Base-by-base conservation (phyloP, 177 flowering plant species). In the Telopea speciosissima region DNA sequence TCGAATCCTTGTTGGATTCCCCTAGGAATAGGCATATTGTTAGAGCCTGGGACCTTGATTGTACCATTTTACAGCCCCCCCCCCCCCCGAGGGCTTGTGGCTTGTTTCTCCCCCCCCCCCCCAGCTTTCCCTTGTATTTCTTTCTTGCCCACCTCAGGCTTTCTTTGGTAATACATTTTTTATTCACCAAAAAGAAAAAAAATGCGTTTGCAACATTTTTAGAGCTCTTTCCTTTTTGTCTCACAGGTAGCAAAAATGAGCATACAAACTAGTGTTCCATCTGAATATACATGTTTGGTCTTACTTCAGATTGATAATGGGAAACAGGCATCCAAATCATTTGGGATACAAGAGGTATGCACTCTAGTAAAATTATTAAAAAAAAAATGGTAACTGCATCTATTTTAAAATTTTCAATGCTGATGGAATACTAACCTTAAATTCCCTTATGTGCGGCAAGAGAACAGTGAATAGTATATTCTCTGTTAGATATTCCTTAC, bases 271-370 rank as follows among this genome's bases (percentile, higher is more conserved):
- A 82, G 85, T 22, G 31, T 85, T 58, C 42, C 81, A 13, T 88
- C 90, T 12, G 98, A 93, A 77, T 88, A 81, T 65, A 87, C 97
- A 3, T 75, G 80, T 3, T 87, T 93, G 92, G 60, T 77, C 67
- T 23, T 91, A 67, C 69, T 82, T 31, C 85, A 83, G 83, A 75
- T 78, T 12, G 73, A 77, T 22, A 74, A 66, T 78, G 79, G 70
- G 69, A 79, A 70, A 70, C 71, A 72, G 65, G 69, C 63, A 23
- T 54, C 72, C 10, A 77, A 74, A 67, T 12, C 84, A 61, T 74
- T 61, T 71, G 71, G 6, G 13, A 25, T 69, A 42, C 65, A 76
- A 88, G 78, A 76, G 72, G 96, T 90, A 83, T 52, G 68, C 58
- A 76, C 68, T 40, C 62, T 14, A 17, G 16, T 54, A 12, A 19